Conservation (phyloP, 2,329 filamentous ascomycete species). For the Aschersonia sp. region DNA sequence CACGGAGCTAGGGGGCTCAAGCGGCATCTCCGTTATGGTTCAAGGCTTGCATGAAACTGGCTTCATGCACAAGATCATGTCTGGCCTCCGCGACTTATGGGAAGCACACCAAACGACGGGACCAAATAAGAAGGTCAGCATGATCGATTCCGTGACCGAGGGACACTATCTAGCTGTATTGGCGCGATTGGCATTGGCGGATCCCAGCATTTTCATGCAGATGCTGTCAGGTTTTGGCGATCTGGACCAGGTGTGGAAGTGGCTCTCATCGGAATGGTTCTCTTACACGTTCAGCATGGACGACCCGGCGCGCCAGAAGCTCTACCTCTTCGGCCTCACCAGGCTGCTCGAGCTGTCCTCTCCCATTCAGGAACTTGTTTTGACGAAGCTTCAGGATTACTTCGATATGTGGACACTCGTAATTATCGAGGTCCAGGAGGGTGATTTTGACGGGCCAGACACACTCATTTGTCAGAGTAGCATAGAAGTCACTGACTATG, state of each 20-base stretch:
- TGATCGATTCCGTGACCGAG: slow-evolving; percentile 61
- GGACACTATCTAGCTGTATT: slow-evolving; percentile 79
- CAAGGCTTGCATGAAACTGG: slow-evolving; percentile 50
- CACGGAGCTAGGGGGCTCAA: slow-evolving; percentile 43
- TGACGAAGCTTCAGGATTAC: slow-evolving; percentile 54
- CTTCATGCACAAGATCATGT: slow-evolving; percentile 48
- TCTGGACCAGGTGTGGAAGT: slow-evolving; percentile 39
- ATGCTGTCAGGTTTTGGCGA: slow-evolving; percentile 33
- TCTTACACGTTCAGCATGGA: slow-evolving; percentile 53
- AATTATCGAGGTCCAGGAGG: slow-evolving; percentile 50
- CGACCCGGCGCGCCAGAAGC: slow-evolving; percentile 50
- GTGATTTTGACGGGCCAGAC: slow-evolving; percentile 35
- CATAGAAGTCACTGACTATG: slow-evolving; percentile 32
- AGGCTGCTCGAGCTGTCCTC: slow-evolving; percentile 52
- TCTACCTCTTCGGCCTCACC: slow-evolving; percentile 60
- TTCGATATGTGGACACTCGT: slow-evolving; percentile 64
- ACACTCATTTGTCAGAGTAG: slow-evolving; percentile 30
- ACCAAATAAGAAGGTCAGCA: slow-evolving; percentile 54
- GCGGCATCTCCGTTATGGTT: slow-evolving; percentile 47
- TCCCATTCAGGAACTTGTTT: slow-evolving; percentile 40
- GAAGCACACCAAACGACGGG: slow-evolving; percentile 71
- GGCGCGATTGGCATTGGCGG: slow-evolving; percentile 61
- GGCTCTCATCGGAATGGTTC: slow-evolving; percentile 53
- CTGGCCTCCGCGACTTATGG: slow-evolving; percentile 52
- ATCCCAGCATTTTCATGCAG: slow-evolving; percentile 52